A percentile compares a stretch with the other conserved stretches of the same genome.
phyloP scores from a whole-genome alignment of 2,329 filamentous ascomycete species.

The Chalaropsis thielavioides region DNA sequence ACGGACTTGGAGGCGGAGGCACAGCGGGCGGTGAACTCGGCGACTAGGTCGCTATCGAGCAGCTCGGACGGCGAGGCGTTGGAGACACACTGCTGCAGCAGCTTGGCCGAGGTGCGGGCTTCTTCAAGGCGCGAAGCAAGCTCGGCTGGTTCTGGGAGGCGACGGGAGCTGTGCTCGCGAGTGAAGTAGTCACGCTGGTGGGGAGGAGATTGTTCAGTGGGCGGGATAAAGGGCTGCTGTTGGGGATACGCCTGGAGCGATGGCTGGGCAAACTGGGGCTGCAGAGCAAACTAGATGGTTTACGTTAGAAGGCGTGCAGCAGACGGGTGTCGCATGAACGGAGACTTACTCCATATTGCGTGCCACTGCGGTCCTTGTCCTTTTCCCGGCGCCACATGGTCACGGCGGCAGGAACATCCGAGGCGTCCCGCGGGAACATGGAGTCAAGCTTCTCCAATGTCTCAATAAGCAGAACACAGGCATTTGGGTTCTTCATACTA shows the following conservation, averaged over 20 bases:
- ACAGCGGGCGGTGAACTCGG: conserved; percentile 82
- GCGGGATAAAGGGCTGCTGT: conserved; percentile 20
- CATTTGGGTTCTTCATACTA: conserved; percentile 54
- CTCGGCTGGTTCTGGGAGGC: conserved; percentile 56
- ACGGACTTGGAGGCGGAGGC: conserved; percentile 66
- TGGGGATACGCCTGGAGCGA: conserved; percentile 3
- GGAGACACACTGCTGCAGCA: conserved; percentile 82
- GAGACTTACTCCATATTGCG: conserved; percentile 32
- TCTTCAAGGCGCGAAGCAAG: conserved; percentile 76
- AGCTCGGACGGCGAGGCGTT: conserved; percentile 67
- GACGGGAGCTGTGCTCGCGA: conserved; percentile 33
- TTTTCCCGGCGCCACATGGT: conserved; percentile 89
- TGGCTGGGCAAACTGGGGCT: background rate
- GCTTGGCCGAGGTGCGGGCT: conserved; percentile 74
- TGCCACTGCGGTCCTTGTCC: conserved; percentile 41
- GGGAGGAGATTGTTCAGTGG: conserved; percentile 19
- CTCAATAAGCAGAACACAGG: conserved; percentile 76
- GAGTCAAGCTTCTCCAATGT: conserved; percentile 64
- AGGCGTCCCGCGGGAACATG: conserved; percentile 9
- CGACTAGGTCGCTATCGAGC: conserved; percentile 70
- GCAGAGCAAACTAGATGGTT: background rate
- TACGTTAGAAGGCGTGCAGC: background rate
- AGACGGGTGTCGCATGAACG: background rate
- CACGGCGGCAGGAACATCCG: conserved; percentile 26
- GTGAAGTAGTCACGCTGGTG: conserved; percentile 44